Conservation (phyloP, 345 rosid species). For the Acer saccharum region DNA sequence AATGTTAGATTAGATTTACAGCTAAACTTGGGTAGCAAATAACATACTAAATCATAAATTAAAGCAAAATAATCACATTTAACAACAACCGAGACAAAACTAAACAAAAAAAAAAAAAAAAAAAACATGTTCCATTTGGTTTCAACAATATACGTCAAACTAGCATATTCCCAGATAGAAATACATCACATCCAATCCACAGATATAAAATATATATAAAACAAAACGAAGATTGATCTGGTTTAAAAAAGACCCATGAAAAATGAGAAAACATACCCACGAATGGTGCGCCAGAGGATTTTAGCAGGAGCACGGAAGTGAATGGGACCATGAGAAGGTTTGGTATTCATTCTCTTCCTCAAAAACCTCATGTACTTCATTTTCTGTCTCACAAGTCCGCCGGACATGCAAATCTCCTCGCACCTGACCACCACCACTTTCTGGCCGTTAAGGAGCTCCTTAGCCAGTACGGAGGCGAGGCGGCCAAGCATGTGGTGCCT, state of each 20-base stretch:
- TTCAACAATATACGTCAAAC: neutral
- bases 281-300: too few relatives aligned
- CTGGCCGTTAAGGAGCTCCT: too few relatives aligned
- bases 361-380: too few relatives aligned
- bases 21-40: neutral
- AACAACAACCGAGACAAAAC: too few relatives aligned
- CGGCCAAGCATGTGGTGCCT: too few relatives aligned
- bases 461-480: too few relatives aligned
- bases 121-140: neutral
- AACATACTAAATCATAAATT: neutral
- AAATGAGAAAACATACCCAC: constrained; percentile 27
- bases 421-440: too few relatives aligned
- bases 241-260: neutral
- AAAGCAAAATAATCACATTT: neutral
- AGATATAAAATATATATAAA: neutral
- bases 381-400: too few relatives aligned
- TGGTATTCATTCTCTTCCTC: too few relatives aligned
- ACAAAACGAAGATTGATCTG: neutral
- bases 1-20: neutral
- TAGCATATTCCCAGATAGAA: neutral
- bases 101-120: neutral
- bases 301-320: too few relatives aligned
- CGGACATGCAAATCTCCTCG: too few relatives aligned
- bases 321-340: too few relatives aligned
- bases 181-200: neutral